Evolutionary conservation across 2,329 filamentous ascomycete genomes (phyloP).

Genomic region (Curvularia verruculosa): DNA sequence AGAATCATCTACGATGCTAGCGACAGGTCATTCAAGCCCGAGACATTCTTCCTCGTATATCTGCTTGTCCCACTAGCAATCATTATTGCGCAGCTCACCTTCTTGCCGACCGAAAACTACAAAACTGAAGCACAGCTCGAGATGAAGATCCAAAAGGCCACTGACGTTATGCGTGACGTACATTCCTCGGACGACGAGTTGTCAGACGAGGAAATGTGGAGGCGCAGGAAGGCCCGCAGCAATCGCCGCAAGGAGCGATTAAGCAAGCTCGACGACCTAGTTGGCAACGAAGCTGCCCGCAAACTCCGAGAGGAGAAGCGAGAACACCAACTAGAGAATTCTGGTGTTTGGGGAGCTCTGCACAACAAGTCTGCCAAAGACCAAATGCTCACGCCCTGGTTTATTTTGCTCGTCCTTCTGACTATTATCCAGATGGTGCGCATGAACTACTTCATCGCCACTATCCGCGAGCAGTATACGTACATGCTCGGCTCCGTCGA

Average conservation of each 20-base stretch:
- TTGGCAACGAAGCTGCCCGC: constrained; percentile 69
- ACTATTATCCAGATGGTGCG: constrained; percentile 64
- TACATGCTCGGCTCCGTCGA: constrained; percentile 69
- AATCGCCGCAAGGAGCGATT: constrained; percentile 62
- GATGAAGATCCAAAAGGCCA: constrained; percentile 44
- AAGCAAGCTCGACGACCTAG: constrained; percentile 72
- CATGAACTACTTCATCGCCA: constrained; percentile 94
- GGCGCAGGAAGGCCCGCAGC: constrained; percentile 46
- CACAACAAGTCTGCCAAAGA: constrained; percentile 72
- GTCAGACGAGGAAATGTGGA: constrained; percentile 56
- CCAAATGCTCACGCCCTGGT: constrained; percentile 83
- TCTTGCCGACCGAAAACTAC: constrained; percentile 79
- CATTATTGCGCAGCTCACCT: constrained; percentile 67
- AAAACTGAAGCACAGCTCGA: constrained; percentile 63
- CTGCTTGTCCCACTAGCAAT: constrained; percentile 73
- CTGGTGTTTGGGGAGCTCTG: constrained; percentile 84
- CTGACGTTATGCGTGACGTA: constrained; percentile 48
- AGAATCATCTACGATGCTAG: constrained; percentile 71
- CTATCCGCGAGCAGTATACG: constrained; percentile 79
- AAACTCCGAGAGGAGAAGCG: constrained; percentile 66
- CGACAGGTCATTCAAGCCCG: constrained; percentile 63
- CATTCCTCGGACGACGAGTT: constrained; percentile 63
- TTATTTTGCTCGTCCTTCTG: constrained; percentile 80
- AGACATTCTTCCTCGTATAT: constrained; percentile 74
- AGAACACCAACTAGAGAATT: constrained; percentile 69